Evolutionary conservation across 257 asterid genomes (phyloP), one percentile per base, ranked within the genome.

Genomic region (Henckelia pumila): DNA sequence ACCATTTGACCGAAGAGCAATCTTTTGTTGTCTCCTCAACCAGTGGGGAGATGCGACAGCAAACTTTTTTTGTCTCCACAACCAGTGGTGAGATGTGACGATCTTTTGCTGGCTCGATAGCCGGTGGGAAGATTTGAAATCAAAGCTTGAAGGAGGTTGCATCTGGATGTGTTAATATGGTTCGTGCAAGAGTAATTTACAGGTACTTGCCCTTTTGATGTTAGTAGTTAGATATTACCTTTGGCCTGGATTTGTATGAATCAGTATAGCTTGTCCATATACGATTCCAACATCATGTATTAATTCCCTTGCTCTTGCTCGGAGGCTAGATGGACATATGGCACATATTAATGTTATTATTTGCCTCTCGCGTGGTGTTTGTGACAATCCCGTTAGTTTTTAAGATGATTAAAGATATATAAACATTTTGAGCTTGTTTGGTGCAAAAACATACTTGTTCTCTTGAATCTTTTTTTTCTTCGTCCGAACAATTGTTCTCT

Each of bases 91-190:
- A 28, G 30, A 40, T 64, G n/a, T n/a, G n/a, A n/a, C n/a, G n/a
- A 32, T 63, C 13, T 4, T 6, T 29, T 35, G 37, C 26, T 26
- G 40, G 64, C 23, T 19, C 55, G 60, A 68, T 63, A 50, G 19
- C 55, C 63, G 55, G 74, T 44, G 67, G 32, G 67, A 58, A 29
- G 52, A 59, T 59, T 14, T 66, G 70, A 55, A 30, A 59, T 44
- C n/a, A 28, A 29, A 44, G 23, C 44, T 52, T 66, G 44, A 25
- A 11, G 62, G 37, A 61, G 58, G 22, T 23, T 17, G 71, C 58
- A 40, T 75, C 60, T 24, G 59, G 6, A 70, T 69, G 58, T 64
- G 68, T 64, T 24, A 6, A 68, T 55, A 62, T 63, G 67, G 53
- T 13, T 58, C 30, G 73, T 25, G 60, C 29, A 52, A 60, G 70